These are phyloP conservation scores for Mycena rebaudengoi DNA, from an alignment of 768 basidiomycete genomes.

Conservation along the genomic window DNA sequence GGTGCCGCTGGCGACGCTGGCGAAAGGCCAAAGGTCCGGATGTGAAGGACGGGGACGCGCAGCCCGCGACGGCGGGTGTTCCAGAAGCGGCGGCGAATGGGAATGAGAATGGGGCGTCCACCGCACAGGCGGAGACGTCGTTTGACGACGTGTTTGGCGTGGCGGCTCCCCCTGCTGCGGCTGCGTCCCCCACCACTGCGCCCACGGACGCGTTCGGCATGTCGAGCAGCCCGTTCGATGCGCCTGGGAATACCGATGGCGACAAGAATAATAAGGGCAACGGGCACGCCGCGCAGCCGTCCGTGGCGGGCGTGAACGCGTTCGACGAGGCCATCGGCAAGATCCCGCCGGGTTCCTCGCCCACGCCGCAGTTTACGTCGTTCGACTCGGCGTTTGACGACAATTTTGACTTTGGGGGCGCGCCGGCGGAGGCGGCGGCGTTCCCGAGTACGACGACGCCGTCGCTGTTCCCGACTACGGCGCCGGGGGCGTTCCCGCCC, in stretches of 20 bases:
- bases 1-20: constrained; percentile 46
- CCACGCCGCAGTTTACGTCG: constrained; percentile 53
- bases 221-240: constrained; percentile 31
- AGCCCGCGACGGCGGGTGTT: constrained; percentile 13
- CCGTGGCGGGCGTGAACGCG: constrained; percentile 62
- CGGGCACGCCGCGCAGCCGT: constrained; percentile 23
- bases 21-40: constrained; percentile 34
- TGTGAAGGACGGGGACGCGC: constrained; percentile 28
- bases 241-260: too few species aligned
- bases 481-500: constrained; percentile 39
- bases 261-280: too few species aligned
- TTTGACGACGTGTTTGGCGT: constrained; percentile 70
- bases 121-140: constrained; percentile 34
- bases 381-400: constrained; percentile 75
- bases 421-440: too few species aligned
- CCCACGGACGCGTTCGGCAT: constrained; percentile 31
- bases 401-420: constrained; percentile 74
- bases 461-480: too few species aligned
- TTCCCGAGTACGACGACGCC: too few species aligned
- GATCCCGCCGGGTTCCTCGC: constrained; percentile 46
- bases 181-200: constrained; percentile 27
- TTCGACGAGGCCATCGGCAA: constrained; percentile 82
- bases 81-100: too few species aligned
- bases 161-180: constrained; percentile 33
- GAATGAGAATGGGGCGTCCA: too few species aligned